Conservation (phyloP, 805 yeast species). For the Teunomyces tritomae region DNA sequence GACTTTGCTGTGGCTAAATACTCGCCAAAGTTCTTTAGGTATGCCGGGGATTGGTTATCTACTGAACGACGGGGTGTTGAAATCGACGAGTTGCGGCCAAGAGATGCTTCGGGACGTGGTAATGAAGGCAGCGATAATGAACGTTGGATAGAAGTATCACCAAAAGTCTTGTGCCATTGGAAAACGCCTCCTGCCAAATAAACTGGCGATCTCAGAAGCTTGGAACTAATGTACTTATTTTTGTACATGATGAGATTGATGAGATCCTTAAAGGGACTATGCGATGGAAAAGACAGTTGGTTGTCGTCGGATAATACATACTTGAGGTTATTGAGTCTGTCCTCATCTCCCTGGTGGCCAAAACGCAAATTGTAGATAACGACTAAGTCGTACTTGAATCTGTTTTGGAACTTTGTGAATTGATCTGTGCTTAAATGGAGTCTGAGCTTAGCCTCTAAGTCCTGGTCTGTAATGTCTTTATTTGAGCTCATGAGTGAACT, state of each 20-base stretch:
- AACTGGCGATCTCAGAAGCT: slow-evolving; percentile 29
- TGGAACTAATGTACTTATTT: slow-evolving; percentile 33
- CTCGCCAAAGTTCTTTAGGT: slow-evolving; percentile 29
- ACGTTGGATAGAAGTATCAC: slow-evolving; percentile 16
- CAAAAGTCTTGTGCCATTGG: slow-evolving; percentile 31
- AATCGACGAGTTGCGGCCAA: neutral
- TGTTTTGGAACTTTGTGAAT: slow-evolving; percentile 46
- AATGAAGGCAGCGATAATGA: neutral
- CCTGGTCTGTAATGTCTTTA: slow-evolving; percentile 52
- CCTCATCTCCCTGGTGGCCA: slow-evolving; percentile 21
- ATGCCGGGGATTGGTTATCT: slow-evolving; percentile 16
- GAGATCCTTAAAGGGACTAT: slow-evolving; percentile 59
- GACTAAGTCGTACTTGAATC: slow-evolving; percentile 59
- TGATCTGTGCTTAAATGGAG: slow-evolving; percentile 57
- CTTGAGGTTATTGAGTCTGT: slow-evolving; percentile 35
- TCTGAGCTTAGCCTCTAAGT: slow-evolving; percentile 61
- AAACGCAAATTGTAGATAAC: slow-evolving; percentile 59
- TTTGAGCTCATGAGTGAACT: slow-evolving; percentile 25
- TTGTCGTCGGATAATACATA: slow-evolving; percentile 32
- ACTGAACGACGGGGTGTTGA: neutral
- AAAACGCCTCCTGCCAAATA: slow-evolving; percentile 38
- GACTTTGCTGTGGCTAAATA: slow-evolving; percentile 26
- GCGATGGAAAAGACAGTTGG: slow-evolving; percentile 38
- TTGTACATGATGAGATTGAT: slow-evolving; percentile 29
- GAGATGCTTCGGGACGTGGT: slow-evolving; percentile 1